Conservation (phyloP, 2,329 filamentous ascomycete species). For the Scedosporium dehoogii region DNA sequence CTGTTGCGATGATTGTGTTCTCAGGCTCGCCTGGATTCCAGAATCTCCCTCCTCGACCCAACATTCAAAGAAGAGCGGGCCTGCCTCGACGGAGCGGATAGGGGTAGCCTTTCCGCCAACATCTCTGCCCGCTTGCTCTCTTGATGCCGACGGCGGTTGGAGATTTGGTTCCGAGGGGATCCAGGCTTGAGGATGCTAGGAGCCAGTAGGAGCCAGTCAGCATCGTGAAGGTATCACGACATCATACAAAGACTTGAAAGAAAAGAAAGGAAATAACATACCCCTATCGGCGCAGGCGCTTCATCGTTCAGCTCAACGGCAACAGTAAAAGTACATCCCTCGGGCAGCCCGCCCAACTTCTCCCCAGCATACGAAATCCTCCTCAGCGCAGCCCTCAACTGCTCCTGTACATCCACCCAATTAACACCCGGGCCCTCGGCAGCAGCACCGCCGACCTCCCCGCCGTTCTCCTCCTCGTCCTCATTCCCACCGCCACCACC, state of each 20-base stretch:
- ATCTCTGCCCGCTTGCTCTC: background rate
- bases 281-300: constrained; percentile 45
- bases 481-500: constrained; percentile 12
- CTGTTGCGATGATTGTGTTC: constrained; percentile 1
- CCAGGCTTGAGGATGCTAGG: constrained; percentile 50
- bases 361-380: constrained; percentile 51
- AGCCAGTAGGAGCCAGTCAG: background rate
- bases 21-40: background rate
- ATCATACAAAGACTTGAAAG: background rate
- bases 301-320: constrained; percentile 61
- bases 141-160: constrained; percentile 22
- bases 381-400: constrained; percentile 57
- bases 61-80: constrained; percentile 56
- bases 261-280: constrained; percentile 23
- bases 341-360: constrained; percentile 46
- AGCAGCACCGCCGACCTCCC: constrained; percentile 6
- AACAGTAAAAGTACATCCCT: constrained; percentile 64
- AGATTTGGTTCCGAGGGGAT: constrained; percentile 43
- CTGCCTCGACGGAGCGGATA: constrained; percentile 43
- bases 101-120: constrained; percentile 16
- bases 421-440: constrained; percentile 25
- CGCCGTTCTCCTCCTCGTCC: constrained; percentile 13
- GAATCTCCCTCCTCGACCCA: constrained; percentile 50
- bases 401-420: constrained; percentile 58
- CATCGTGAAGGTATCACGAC: constrained; percentile 2